Base-by-base conservation (phyloP, 768 basidiomycete species). In the Mycena haematopus region DNA sequence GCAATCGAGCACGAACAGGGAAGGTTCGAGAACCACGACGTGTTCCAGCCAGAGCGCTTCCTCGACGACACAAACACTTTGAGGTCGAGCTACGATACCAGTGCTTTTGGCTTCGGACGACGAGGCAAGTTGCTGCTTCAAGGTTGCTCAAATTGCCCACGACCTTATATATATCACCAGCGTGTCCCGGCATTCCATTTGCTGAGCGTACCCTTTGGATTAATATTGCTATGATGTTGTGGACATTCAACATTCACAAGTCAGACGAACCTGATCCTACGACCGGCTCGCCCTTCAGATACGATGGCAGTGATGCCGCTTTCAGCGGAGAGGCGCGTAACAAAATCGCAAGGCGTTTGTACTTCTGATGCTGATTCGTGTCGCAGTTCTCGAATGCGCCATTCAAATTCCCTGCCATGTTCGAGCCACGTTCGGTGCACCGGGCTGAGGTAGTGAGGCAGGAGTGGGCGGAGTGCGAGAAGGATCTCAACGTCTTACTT, bases 1-100 rank as follows among this genome's bases (percentile, higher is more conserved):
- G 44, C 44, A 24, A 45, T 45, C 13, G 44, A 45, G 44, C 44
- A 45, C 44, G 44, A 45, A 45, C 22, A 13, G 21, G 44, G 13
- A 45, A 45, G 44, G 22, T 45, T 45, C 44, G 44, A 45, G 44
- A 45, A 45, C 44, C 44, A 45, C 44, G 44, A 45, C 44, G 13
- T 45, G 44, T 45, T 45, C 22, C 44, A 45, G 44, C 44, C 44
- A 24, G 44, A 45, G 22, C 44, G 44, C 44, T 45, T 45, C 44
- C 44, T 45, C 22, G 44, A 45, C 13, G 44, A 45, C 22, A 45
- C 44, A 45, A 45, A 45, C 44, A 45, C 22, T 45, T 45, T 45
- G 44, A 45, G 22, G 10, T 22, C 44, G 44, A 21, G 44, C 11
- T 45, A 45, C 44, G 44, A 45, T 21, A 45, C 44, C 7, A 45